A percentile compares a stretch with the other conserved stretches of the same genome.
These are phyloP conservation scores for Fraxinus baroniana DNA, from an alignment of 305 asterid species.

Conservation along the genomic window DNA sequence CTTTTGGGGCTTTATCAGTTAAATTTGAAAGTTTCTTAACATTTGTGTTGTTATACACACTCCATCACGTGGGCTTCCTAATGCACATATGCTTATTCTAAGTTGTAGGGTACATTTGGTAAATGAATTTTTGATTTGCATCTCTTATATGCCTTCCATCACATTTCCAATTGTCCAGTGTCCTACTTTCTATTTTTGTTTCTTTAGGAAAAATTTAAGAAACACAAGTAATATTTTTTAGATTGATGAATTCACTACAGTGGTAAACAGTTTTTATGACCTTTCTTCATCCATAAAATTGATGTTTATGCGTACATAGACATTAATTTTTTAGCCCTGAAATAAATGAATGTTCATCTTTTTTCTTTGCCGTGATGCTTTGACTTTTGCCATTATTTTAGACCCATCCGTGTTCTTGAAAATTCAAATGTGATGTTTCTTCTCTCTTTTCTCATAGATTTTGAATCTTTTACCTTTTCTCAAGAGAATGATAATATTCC, in stretches of 20 bases:
- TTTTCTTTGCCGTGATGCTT: neutral
- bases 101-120: neutral
- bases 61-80: neutral
- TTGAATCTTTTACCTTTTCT: neutral
- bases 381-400: neutral
- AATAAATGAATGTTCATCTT: neutral
- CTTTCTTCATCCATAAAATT: neutral
- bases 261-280: neutral
- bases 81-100: neutral
- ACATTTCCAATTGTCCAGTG: neutral
- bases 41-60: neutral
- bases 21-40: neutral
- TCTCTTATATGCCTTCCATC: neutral
- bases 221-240: neutral
- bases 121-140: neutral
- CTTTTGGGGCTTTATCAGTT: neutral
- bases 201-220: neutral
- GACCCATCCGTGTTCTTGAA: neutral
- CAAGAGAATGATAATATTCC: constrained; percentile 2
- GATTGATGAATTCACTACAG: neutral
- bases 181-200: neutral
- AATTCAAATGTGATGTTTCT: neutral
- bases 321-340: neutral
- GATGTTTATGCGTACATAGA: neutral
- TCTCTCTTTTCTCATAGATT: neutral